Conservation (phyloP, 108 stramenopile species). For the Epipyxis sp. region DNA sequence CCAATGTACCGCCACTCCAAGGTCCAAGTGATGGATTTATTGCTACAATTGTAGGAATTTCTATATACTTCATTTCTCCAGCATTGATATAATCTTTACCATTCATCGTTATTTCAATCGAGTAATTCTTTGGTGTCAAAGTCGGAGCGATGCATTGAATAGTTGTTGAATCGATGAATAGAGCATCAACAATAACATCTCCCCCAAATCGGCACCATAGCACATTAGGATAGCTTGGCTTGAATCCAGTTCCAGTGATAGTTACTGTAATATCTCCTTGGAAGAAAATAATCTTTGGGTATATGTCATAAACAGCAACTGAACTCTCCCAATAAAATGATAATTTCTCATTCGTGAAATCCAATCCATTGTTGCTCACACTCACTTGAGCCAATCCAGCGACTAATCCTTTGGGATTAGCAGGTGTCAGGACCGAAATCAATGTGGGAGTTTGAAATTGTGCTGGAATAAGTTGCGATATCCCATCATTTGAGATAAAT, state of each 20-base stretch:
- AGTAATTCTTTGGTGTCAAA: not conserved
- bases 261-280: not conserved
- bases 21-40: not conserved
- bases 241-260: slow-evolving; percentile 20
- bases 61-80: not conserved
- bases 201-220: slow-evolving; percentile 18
- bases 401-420: not conserved
- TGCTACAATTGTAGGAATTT: not conserved
- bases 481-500: not conserved
- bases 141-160: slow-evolving; percentile 2
- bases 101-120: slow-evolving; percentile 4
- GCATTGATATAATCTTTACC: not conserved
- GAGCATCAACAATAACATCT: not conserved
- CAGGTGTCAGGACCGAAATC: not conserved
- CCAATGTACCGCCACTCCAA: not conserved
- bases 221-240: slow-evolving; percentile 8
- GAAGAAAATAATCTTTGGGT: not conserved
- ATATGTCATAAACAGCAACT: not conserved
- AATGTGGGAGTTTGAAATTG: not conserved
- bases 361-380: slow-evolving; percentile 7
- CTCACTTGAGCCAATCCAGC: not conserved
- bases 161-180: not conserved
- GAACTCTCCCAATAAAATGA: not conserved
- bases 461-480: not conserved
- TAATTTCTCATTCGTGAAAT: not conserved